These are phyloP conservation scores for Bisporella sp. DNA, from an alignment of 2,329 filamentous ascomycete genomes.

Conservation along the genomic window DNA sequence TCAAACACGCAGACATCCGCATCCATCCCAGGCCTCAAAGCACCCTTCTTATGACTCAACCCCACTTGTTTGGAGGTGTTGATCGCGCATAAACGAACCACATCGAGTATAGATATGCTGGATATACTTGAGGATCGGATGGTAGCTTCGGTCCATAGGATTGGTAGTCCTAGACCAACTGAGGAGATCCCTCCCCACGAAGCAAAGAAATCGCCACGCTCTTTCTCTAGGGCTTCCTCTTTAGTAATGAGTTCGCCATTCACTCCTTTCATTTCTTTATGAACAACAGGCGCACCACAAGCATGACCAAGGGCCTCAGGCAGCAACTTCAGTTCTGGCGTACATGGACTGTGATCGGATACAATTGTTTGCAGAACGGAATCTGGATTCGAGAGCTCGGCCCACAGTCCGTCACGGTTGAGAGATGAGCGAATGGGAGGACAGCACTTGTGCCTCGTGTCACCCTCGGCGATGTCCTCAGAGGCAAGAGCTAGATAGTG, in stretches of 20 bases:
- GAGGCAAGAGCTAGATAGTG: slow-evolving; percentile 65
- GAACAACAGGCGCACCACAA: slow-evolving; percentile 21
- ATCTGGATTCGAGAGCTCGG: slow-evolving; percentile 62
- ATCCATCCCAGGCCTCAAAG: slow-evolving; percentile 73
- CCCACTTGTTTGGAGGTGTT: slow-evolving; percentile 89
- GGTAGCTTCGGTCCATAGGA: slow-evolving; percentile 58
- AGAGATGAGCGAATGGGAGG: slow-evolving; percentile 59
- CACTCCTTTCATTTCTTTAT: slow-evolving; percentile 15
- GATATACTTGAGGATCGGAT: slow-evolving; percentile 18
- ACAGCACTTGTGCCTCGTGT: slow-evolving; percentile 69
- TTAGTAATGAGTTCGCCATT: slow-evolving; percentile 18
- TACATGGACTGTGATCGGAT: slow-evolving; percentile 94
- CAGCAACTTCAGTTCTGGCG: slow-evolving; percentile 85
- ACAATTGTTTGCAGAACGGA: slow-evolving; percentile 89
- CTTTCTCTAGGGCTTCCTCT: slow-evolving; percentile 32
- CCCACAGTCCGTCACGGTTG: slow-evolving; percentile 65
- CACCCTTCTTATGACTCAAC: slow-evolving; percentile 73
- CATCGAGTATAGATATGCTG: slow-evolving; percentile 52
- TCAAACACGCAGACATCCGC: slow-evolving; percentile 92
- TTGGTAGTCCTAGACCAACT: slow-evolving; percentile 85
- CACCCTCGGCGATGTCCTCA: slow-evolving; percentile 58
- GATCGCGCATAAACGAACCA: slow-evolving; percentile 77
- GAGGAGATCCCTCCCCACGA: slow-evolving; percentile 96
- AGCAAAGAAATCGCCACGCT: slow-evolving; percentile 80
- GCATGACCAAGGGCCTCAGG: slow-evolving; percentile 50